phyloP scores from a whole-genome alignment of 768 basidiomycete genomes.

The Lepiota subincarnata region DNA sequence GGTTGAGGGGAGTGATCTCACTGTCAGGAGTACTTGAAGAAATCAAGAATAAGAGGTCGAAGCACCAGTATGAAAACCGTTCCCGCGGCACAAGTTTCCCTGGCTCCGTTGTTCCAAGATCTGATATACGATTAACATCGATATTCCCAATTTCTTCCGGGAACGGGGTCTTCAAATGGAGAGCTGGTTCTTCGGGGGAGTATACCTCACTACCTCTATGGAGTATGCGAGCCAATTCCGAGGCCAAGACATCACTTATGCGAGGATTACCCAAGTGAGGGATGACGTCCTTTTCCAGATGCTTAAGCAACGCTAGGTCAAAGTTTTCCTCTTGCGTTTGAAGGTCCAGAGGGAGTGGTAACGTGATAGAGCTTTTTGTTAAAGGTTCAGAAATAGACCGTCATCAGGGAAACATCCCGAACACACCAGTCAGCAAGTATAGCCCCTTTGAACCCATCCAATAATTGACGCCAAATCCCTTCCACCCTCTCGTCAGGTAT shows the following conservation, averaged over 20 bases:
- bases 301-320: constrained; percentile 72
- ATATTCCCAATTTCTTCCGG: constrained; percentile 20
- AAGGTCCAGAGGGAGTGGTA: constrained; percentile 53
- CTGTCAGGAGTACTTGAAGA: constrained; percentile 67
- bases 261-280: constrained; percentile 67
- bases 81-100: constrained; percentile 64
- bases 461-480: constrained; percentile 79
- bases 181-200: constrained; percentile 25
- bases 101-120: constrained; percentile 57
- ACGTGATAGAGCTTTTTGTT: constrained; percentile 47
- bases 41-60: constrained; percentile 79
- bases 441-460: constrained; percentile 78
- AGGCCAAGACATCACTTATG: constrained; percentile 68
- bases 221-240: constrained; percentile 65
- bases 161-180: constrained; percentile 11
- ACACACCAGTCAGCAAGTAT: constrained; percentile 82
- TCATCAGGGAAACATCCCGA: background rate
- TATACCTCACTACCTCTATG: constrained; percentile 70
- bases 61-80: constrained; percentile 90
- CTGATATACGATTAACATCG: constrained; percentile 31
- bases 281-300: constrained; percentile 76
- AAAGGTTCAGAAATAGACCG: background rate
- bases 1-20: constrained; percentile 21
- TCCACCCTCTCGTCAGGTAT: constrained; percentile 65
- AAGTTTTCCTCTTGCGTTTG: constrained; percentile 83